Base-by-base conservation (phyloP, 2,329 filamentous ascomycete species). In the Botrytis deweyae region DNA sequence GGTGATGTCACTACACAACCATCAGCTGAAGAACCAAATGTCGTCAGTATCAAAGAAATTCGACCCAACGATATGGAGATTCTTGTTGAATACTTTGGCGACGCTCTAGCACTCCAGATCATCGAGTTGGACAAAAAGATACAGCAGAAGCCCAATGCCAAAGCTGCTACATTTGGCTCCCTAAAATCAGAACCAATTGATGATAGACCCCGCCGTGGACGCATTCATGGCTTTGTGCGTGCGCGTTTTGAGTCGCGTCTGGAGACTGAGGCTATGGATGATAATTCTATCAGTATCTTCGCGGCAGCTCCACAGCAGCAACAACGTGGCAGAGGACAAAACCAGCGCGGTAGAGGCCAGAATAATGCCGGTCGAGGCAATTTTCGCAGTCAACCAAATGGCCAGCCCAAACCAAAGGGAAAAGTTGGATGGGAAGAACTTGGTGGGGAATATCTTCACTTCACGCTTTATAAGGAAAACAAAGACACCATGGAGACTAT, bases 401-500 rank as follows among this genome's bases (percentile, higher is more conserved):
- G 63, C 44, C 75, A 79, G 64, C 66, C 75, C 36, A 79, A 79
- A 63, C 66, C 75, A 38, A 79, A 76, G 78, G 76, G 84, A 63
- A 87, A 87, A 77, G 79, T 88, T 52, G 85, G 84, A 70, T 92
- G 90, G 90, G 84, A 89, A 71, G 90, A 92, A 76, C 84, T 91
- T 61, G 90, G 91, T 52, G 91, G 91, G 14, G 87, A 91, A 74
- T 90, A 90, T 79, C 82, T 93, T n/a, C 91, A 93, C 80, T 93
- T 93, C 79, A 91, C 89, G 0, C 84, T 93, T 55, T 91, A 92
- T 84, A 93, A 93, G 81, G 91, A 93, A 81, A 93, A 93, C 81
- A 92, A 92, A 80, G 91, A 76, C 38, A 79, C 78, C 38, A 91
- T 88, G 69, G 91, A 93, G 79, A 86, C 90, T 0, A 84, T 92